A percentile compares a stretch with the other conserved stretches of the same genome.
These are phyloP conservation scores for Yarrowia sp. DNA, from an alignment of 805 yeast genomes.

Conservation along the genomic window DNA sequence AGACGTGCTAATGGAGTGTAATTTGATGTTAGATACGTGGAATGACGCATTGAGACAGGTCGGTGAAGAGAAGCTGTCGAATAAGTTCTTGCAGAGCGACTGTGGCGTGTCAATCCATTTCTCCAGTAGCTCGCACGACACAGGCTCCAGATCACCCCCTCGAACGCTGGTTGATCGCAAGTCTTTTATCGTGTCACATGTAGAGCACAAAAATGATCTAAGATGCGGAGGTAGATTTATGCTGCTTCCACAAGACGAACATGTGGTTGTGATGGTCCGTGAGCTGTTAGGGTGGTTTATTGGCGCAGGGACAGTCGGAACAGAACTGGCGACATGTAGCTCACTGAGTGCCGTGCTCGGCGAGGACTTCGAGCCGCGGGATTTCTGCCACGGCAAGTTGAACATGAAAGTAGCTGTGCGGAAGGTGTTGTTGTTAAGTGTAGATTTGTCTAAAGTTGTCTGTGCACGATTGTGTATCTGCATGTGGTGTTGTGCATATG, in stretches of 20 bases:
- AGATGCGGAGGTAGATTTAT: slow-evolving; percentile 13
- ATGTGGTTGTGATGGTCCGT: slow-evolving; percentile 6
- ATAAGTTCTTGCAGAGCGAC: slow-evolving; percentile 17
- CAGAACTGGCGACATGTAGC: slow-evolving; percentile 17
- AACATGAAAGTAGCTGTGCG: slow-evolving; percentile 10
- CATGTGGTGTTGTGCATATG: slow-evolving; percentile 16
- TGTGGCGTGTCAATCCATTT: slow-evolving; percentile 2
- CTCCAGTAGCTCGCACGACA: slow-evolving; percentile 2
- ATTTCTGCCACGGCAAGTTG: slow-evolving; percentile 37
- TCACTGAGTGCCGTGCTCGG: slow-evolving; percentile 15
- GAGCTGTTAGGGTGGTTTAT: slow-evolving; percentile 7
- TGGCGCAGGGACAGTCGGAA: neutral
- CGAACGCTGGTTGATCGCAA: slow-evolving; percentile 20
- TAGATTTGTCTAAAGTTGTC: neutral
- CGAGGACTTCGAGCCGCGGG: slow-evolving; percentile 25
- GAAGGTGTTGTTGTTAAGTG: neutral
- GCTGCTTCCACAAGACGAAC: slow-evolving; percentile 23
- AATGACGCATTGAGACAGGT: slow-evolving; percentile 23
- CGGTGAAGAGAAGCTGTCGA: slow-evolving; percentile 28
- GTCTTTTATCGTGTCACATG: slow-evolving; percentile 21
- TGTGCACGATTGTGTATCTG: slow-evolving; percentile 19
- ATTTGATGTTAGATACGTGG: slow-evolving; percentile 10
- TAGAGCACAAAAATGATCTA: slow-evolving; percentile 17
- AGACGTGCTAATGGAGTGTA: slow-evolving; percentile 21
- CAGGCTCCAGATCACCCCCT: slow-evolving; percentile 9